Conservation (phyloP, 331 rosid species). For the Phaseolus coccineus region DNA sequence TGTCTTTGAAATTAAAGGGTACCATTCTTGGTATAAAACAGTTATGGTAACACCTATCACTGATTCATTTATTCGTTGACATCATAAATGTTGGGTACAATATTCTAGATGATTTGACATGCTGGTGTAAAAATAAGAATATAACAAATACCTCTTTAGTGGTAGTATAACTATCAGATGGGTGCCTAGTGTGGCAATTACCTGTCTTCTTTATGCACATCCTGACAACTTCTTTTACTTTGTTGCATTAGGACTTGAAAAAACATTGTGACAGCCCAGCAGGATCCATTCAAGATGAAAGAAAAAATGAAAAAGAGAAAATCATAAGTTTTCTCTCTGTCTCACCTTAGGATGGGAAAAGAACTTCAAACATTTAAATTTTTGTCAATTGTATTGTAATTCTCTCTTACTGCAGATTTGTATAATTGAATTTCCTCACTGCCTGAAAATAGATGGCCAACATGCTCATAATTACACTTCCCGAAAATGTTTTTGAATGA, state of each 20-base stretch:
- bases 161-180: constrained; percentile 8
- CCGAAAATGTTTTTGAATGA: constrained; percentile 7
- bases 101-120: constrained; percentile 15
- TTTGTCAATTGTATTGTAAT: constrained; percentile 48
- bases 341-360: constrained; percentile 52
- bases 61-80: constrained; percentile 1
- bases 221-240: constrained; percentile 64
- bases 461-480: constrained; percentile 24
- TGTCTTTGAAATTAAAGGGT: neutral
- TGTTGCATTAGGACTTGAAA: constrained; percentile 80
- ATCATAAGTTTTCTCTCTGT: constrained; percentile 51
- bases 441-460: constrained; percentile 23
- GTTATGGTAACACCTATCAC: neutral
- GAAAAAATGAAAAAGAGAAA: constrained; percentile 42
- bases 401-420: constrained; percentile 42
- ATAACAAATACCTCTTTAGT: constrained; percentile 6
- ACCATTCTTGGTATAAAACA: neutral
- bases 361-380: constrained; percentile 50
- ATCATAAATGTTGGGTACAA: neutral
- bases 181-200: constrained; percentile 30
- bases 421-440: constrained; percentile 39
- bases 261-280: constrained; percentile 86
- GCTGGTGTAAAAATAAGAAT: constrained; percentile 1
- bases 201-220: constrained; percentile 50
- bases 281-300: constrained; percentile 64